These are phyloP conservation scores for Emergomyces pasteurianus DNA, from an alignment of 2,329 filamentous ascomycete species.

Conservation along the genomic window DNA sequence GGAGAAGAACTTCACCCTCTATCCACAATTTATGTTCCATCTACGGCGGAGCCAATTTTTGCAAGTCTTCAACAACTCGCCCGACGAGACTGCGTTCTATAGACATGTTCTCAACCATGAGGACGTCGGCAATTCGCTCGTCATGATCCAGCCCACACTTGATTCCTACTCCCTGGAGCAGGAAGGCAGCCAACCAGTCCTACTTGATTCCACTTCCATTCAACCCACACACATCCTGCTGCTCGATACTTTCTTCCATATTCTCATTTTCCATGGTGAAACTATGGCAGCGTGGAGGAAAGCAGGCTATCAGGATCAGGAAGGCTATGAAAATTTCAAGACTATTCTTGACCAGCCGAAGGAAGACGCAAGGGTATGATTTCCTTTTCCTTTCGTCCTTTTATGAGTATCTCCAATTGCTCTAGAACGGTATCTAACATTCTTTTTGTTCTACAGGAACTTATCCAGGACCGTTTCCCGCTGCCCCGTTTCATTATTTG, in stretches of 20 bases:
- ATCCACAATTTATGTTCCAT: conserved; percentile 99
- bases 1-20: conserved; percentile 98
- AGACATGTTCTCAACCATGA: conserved; percentile 94
- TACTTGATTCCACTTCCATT: conserved; percentile 92
- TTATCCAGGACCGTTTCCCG: conserved; percentile 96
- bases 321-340: conserved; percentile 95
- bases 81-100: conserved; percentile 98
- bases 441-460: conserved; percentile 47
- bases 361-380: conserved; percentile 78
- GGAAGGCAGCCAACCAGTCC: conserved; percentile 82
- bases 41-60: conserved; percentile 92
- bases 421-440: conserved; percentile 1
- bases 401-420: neutral
- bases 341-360: conserved; percentile 81
- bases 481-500: conserved; percentile 96
- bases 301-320: conserved; percentile 93
- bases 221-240: conserved; percentile 87
- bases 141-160: conserved; percentile 98
- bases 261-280: conserved; percentile 97
- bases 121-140: conserved; percentile 87
- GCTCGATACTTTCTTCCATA: conserved; percentile 98
- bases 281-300: conserved; percentile 97
- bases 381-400: neutral
- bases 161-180: conserved; percentile 97
- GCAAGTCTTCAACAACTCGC: conserved; percentile 98